Percentiles rank a stretch among this genome's conserved stretches.
These are phyloP conservation scores for Aspergillus pseudoterreus DNA, from an alignment of 2,329 filamentous ascomycete species.

Conservation along the genomic window DNA sequence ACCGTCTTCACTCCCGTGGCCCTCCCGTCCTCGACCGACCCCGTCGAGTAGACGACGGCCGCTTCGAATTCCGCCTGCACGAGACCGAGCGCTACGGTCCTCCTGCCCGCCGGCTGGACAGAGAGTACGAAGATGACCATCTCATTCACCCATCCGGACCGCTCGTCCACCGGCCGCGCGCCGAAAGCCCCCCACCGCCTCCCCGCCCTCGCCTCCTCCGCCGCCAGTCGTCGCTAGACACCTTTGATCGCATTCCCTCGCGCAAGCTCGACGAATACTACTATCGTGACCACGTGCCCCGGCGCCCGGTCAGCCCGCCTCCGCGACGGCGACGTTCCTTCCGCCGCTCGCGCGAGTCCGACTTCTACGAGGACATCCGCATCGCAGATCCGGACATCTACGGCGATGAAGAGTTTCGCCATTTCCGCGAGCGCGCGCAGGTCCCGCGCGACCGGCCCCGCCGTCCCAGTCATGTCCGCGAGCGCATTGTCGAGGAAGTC, in stretches of 20 bases:
- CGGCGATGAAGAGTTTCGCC: conserved; percentile 68
- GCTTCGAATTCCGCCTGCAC: conserved; percentile 39
- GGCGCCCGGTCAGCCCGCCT: conserved; percentile 61
- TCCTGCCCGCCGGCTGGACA: conserved; percentile 36
- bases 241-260: conserved; percentile 72
- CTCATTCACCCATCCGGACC: conserved; percentile 46
- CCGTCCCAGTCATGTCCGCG: conserved; percentile 37
- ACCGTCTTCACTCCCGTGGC: conserved; percentile 34
- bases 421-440: conserved; percentile 60
- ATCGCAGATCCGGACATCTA: conserved; percentile 65
- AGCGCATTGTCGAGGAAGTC: conserved; percentile 27
- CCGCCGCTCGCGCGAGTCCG: conserved; percentile 56
- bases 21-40: conserved; percentile 34
- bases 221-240: conserved; percentile 85
- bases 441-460: conserved; percentile 44
- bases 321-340: conserved; percentile 45
- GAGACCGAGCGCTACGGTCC: conserved; percentile 42
- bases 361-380: conserved; percentile 62
- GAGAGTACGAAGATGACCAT: conserved; percentile 41
- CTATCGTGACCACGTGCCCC: conserved; percentile 38
- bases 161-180: conserved; percentile 55
- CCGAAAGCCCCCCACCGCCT: conserved; percentile 46
- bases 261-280: conserved; percentile 46
- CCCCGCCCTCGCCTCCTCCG: conserved; percentile 66
- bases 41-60: conserved; percentile 36